Base-by-base conservation (phyloP, 306 rosid genomes). In the Rosa chinensis region DNA sequence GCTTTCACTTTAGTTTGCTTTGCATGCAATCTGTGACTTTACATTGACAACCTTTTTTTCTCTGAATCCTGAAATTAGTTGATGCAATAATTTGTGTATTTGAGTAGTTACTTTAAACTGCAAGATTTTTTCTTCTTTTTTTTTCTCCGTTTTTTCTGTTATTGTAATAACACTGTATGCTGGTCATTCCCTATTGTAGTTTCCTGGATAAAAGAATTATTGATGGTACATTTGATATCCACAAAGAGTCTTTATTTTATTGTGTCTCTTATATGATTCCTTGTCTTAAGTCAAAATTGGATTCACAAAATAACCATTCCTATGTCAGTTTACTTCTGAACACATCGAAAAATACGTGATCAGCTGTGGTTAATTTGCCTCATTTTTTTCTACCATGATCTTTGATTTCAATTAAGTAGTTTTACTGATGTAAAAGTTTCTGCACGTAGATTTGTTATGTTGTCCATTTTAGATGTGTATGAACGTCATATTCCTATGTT, bases 401-500 rank as follows among this genome's bases (percentile, higher is more conserved):
- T 43, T 43, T 45, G 21, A 25, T 45, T 70, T 45, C 55, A 12
- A 69, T 44, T 21, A 8, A 21, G 32, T 68, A 67, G 72, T 43
- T n/a, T 23, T 25, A 21, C 56, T 13, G 37, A 66, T 39, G 59
- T 49, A 12, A 14, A 71, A 32, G 6, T 49, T 49, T 48, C 16
- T 28, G 61, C 61, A 8, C 8, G 10, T 25, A 72, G 25, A 49
- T 71, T 49, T 49, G n/a, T 55, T 43, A 10, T 28, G 13, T 25
- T 1, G 6, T 75, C 58, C 73, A 76, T 39, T 8, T 35, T 17
- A 35, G 18, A 14, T 78, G 62, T 39, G 25, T 73, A 58, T 66
- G 70, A 81, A 63, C 45, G 37, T 49, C 6, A 0, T 70, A 61
- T 77, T 58, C 20, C 69, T 75, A 5, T 55, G 66, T 86, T 67